Base-by-base conservation (phyloP, 1,139 yeast species). In the Zygoascus sp. region DNA sequence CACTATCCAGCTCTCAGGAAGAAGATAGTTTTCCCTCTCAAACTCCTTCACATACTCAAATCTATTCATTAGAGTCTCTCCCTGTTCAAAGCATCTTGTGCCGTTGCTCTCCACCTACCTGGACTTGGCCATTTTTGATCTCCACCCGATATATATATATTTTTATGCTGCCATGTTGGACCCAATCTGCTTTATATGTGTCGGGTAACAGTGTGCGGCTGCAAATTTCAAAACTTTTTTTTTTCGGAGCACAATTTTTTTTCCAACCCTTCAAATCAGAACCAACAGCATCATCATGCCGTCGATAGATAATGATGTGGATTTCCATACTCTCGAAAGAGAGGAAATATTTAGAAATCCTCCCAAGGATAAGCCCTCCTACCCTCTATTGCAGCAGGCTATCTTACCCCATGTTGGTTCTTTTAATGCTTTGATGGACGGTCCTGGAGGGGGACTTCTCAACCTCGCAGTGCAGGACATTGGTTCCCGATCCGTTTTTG, bases 331-430 rank as follows among this genome's bases (percentile, higher is more conserved):
- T 46, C 73, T 92, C 59, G 95, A 88, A 67, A 80, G 96, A 62
- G 97, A 92, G 64, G 66, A 76, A 54, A 76, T 95, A 58, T 92
- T 88, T 70, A 77, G 79, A 58, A 81, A 86, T 63, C 98, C 98
- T 36, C 95, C 97, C 44, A 81, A 80, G 69, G 95, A 86, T 58
- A 78, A 84, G 62, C 75, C 87, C 21, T 87, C 88, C 1, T 92
- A 72, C 60, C 96, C 97, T 6, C 70, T 89, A 43, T 75, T 94
- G 40, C 77, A 78, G 50, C 95, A 87, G 52, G 97, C 98, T 10
- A 94, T 92, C 34, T 80, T 80, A 50, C 99, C 98, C 10, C 99
- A 92, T 65, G 77, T 94, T 50, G 97, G 96, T 8, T 92, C 98
- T 2, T 92, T 92, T 74, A 84, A 92, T 73, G 97, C 97, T 11